Base-by-base conservation (phyloP, 2,329 filamentous ascomycete genomes). In the Pseudocercospora cruenta region DNA sequence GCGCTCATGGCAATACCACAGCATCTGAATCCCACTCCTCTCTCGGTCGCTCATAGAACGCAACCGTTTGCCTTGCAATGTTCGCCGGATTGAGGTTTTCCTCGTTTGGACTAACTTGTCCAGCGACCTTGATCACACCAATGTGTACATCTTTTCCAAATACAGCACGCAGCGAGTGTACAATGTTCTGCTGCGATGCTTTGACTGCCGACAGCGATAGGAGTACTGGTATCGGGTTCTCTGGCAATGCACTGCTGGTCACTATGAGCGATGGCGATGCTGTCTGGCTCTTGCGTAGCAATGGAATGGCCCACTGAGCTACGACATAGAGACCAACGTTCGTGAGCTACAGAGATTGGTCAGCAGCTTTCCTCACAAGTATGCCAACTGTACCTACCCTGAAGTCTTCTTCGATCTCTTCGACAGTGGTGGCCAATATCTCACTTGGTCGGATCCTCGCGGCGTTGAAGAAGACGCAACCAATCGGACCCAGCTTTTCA, bases 331-430 rank as follows among this genome's bases (percentile, higher is more conserved):
- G 53, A 24, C 63, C 66, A 19, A 53, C 28, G 39, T 57, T 65
- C 12, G 63, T 65, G 22, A 54, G 24, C 66, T 58, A 26, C 7
- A 4, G 24, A 47, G 3, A 19, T 10, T 8, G 0, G 39, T 55
- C 12, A 21, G n/a, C 9, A 47, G 10, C 19, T 43, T 1, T 22
- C 19, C 16, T 19, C 2, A 5, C 39, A 28, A 9, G 16, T 10
- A 21, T 45, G 10, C 1, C 8, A 31, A 14, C 5, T 16, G 16
- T n/a, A 43, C 59, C n/a, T 12, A 65, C 66, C 14, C 26, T 53
- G 24, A 66, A 66, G 19, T 69, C 67, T 22, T 69, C 67, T 19
- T 65, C 66, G 2, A 69, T 8, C 51, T 69, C 67, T 14, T 63
- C 62, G 4, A 67, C 49, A 10, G 61, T 33, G 8, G 65, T 61